Conservation (phyloP, 2,329 filamentous ascomycete species). For the Trichoderma endophyticum region DNA sequence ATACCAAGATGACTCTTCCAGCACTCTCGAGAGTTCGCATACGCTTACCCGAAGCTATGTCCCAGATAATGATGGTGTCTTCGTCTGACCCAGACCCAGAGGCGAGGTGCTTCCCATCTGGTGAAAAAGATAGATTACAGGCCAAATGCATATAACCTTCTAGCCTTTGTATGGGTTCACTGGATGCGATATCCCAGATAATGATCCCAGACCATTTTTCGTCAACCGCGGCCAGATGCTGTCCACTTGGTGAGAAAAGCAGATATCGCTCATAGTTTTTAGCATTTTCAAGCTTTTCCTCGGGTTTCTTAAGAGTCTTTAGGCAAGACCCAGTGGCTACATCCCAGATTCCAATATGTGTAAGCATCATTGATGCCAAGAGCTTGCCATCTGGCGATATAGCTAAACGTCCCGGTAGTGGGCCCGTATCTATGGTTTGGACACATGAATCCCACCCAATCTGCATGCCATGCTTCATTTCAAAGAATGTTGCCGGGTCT, state of each 20-base stretch:
- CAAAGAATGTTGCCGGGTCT: neutral
- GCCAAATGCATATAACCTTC: neutral
- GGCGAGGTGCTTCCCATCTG: neutral
- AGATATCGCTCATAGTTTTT: neutral
- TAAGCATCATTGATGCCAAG: neutral
- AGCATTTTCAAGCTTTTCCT: too few species aligned
- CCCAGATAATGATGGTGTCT: neutral
- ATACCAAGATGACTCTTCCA: neutral
- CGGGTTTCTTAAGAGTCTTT: neutral
- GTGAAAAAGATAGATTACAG: neutral
- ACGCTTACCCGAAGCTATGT: neutral
- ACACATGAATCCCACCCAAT: neutral
- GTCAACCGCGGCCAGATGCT: neutral
- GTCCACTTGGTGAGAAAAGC: neutral
- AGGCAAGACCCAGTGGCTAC: neutral
- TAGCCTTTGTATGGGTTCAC: neutral
- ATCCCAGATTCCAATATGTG: neutral
- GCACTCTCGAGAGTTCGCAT: neutral
- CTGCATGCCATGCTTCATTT: neutral
- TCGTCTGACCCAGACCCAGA: neutral
- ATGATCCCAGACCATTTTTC: accelerated
- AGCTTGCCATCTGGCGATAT: neutral
- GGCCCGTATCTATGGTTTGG: neutral
- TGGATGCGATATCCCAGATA: neutral
- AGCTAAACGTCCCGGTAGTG: neutral